Evolutionary conservation across 352 stramenopile genomes (phyloP).

Genomic region (Pythium coloratum): DNA sequence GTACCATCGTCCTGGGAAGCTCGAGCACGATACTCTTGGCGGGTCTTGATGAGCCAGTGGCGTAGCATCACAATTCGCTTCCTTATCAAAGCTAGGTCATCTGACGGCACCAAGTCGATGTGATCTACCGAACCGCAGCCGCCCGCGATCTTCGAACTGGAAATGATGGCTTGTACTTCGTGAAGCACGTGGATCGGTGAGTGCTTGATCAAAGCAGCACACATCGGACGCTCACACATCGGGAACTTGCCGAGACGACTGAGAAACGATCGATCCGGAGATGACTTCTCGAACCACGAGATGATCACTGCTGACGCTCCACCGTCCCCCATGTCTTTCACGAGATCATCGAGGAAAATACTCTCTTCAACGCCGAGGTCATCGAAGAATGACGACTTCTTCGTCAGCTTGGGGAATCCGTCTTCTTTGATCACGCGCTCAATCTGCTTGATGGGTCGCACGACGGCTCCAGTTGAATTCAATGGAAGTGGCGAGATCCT

Average conservation of each 20-base stretch:
- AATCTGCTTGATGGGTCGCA: constrained; percentile 11
- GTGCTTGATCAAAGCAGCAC: constrained; percentile 78
- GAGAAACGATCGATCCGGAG: constrained; percentile 74
- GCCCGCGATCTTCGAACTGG: constrained; percentile 33
- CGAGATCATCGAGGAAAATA: constrained; percentile 57
- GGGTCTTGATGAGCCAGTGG: constrained; percentile 82
- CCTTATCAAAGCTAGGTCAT: constrained; percentile 74
- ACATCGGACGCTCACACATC: constrained; percentile 66
- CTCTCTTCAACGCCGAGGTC: constrained; percentile 36
- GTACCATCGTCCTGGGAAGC: constrained; percentile 39
- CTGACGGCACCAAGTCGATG: constrained; percentile 62
- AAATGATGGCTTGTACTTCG: constrained; percentile 77
- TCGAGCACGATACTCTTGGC: constrained; percentile 76
- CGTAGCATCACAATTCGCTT: constrained; percentile 78
- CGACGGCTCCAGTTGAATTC: background rate
- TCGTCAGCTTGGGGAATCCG: constrained; percentile 17
- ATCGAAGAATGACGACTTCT: constrained; percentile 31
- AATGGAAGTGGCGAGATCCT: constrained; percentile 13
- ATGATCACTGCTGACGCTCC: constrained; percentile 62
- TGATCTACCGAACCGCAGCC: constrained; percentile 36
- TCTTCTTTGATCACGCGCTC: constrained; percentile 19
- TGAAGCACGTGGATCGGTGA: constrained; percentile 71
- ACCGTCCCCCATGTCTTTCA: constrained; percentile 55
- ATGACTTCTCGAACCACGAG: constrained; percentile 73
- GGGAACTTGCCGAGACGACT: constrained; percentile 76